These are phyloP conservation scores for Coniochaeta sp. DNA, from an alignment of 2,329 filamentous ascomycete species.

Conservation along the genomic window DNA sequence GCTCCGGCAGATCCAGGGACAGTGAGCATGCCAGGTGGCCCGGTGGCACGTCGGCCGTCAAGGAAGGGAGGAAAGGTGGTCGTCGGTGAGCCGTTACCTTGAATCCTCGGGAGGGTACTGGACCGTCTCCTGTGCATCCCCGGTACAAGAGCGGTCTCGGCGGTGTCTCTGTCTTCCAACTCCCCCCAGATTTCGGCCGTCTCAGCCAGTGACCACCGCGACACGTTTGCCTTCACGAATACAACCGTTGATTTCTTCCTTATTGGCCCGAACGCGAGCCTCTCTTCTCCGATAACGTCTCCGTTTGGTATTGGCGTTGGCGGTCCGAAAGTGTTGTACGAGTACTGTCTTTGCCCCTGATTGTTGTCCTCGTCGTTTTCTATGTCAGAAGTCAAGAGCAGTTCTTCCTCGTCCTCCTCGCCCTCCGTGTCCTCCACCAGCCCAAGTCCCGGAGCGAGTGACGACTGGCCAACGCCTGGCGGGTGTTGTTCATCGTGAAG, in stretches of 20 bases:
- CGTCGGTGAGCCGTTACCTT: not conserved
- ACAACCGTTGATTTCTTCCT: slow-evolving; percentile 29
- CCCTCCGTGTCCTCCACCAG: slow-evolving; percentile 64
- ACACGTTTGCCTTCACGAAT: slow-evolving; percentile 25
- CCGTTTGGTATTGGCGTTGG: slow-evolving; percentile 18
- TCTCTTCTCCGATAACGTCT: not conserved
- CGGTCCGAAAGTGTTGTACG: slow-evolving; percentile 42
- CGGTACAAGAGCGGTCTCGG: slow-evolving; percentile 24
- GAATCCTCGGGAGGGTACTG: slow-evolving; percentile 31
- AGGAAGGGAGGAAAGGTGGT: not conserved
- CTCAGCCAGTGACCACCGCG: slow-evolving; percentile 47
- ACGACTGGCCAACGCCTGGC: slow-evolving; percentile 55
- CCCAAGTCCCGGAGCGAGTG: slow-evolving; percentile 74
- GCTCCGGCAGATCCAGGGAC: slow-evolving; percentile 9
- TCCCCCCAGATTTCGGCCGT: slow-evolving; percentile 82
- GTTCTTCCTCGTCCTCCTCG: slow-evolving; percentile 56
- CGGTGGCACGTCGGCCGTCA: not conserved
- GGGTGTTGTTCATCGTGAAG: slow-evolving; percentile 69
- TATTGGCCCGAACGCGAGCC: slow-evolving; percentile 14
- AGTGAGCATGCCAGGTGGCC: slow-evolving; percentile 11
- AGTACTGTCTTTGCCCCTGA: slow-evolving; percentile 12
- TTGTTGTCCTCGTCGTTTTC: slow-evolving; percentile 27
- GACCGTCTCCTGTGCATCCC: slow-evolving; percentile 33
- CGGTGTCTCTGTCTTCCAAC: slow-evolving; percentile 63
- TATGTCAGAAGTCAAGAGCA: slow-evolving; percentile 41